phyloP scores from a whole-genome alignment of 352 stramenopile genomes.

The Aphanomyces invadans region DNA sequence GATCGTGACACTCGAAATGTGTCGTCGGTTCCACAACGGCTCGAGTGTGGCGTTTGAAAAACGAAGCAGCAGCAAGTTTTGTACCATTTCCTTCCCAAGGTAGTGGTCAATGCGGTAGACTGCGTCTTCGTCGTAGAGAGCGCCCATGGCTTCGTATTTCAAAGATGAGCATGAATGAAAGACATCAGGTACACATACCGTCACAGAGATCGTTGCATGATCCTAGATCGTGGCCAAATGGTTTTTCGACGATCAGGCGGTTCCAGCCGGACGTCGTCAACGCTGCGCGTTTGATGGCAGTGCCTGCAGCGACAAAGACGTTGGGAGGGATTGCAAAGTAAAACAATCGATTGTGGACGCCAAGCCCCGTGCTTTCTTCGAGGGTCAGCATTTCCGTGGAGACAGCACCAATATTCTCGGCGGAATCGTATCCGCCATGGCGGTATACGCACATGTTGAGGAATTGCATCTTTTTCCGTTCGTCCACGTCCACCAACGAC shows the following conservation, averaged over 20 bases:
- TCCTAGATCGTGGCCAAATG: conserved; percentile 83
- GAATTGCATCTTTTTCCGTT: conserved; percentile 27
- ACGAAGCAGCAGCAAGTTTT: conserved; percentile 82
- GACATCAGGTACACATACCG: conserved; percentile 18
- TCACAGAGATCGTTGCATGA: conserved; percentile 53
- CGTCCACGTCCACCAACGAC: conserved; percentile 6
- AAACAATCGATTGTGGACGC: conserved; percentile 43
- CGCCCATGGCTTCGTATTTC: conserved; percentile 29
- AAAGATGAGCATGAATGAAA: too few species aligned
- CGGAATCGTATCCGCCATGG: conserved; percentile 28
- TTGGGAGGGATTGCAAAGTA: conserved; percentile 86
- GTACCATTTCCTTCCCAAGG: conserved; percentile 85
- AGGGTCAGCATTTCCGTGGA: conserved; percentile 9
- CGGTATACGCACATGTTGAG: conserved; percentile 31
- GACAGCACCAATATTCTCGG: conserved; percentile 25
- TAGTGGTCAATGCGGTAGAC: conserved; percentile 87
- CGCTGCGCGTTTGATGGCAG: conserved; percentile 52
- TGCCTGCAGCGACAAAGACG: conserved; percentile 63
- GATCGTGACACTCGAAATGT: conserved; percentile 77
- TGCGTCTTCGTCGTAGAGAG: conserved; percentile 33
- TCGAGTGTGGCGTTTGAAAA: conserved; percentile 88
- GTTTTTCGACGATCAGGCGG: conserved; percentile 87
- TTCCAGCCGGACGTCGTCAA: conserved; percentile 61
- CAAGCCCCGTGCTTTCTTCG: conserved; percentile 33
- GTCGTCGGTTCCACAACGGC: conserved; percentile 74